Evolutionary conservation across 345 rosid genomes (phyloP).

Genomic region (Psidium guajava): DNA sequence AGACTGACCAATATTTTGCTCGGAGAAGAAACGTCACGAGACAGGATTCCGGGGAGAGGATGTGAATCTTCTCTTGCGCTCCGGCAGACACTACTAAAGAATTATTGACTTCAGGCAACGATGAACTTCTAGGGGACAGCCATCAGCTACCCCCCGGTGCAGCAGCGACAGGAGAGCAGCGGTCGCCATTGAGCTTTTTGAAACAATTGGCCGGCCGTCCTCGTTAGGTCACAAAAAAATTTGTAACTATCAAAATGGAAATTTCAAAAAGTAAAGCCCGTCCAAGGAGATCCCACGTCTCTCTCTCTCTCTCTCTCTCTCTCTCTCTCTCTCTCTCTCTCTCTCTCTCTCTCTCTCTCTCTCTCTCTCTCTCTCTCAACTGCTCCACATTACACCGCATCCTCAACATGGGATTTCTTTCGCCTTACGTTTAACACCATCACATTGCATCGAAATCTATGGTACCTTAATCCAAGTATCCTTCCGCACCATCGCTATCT

Average conservation of each 20-base stretch:
- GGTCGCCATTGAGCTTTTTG: background rate
- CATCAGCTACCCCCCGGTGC: background rate
- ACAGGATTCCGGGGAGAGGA: background rate
- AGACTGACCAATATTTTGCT: background rate
- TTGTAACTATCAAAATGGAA: background rate
- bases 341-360: background rate
- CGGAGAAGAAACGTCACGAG: background rate
- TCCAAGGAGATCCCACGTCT: background rate
- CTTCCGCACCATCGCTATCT: background rate
- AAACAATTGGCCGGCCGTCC: background rate
- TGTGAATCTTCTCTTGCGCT: background rate
- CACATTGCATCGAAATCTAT: background rate
- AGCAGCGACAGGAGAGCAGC: background rate
- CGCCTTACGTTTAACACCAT: background rate
- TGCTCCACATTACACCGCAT: background rate
- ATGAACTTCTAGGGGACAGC: background rate
- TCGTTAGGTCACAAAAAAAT: background rate
- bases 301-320: background rate
- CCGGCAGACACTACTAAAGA: background rate
- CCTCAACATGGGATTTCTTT: background rate
- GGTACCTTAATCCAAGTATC: background rate
- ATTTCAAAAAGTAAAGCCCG: background rate
- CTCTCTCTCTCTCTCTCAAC: background rate
- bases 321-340: background rate
- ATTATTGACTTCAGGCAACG: too few relatives aligned